Percentiles rank a stretch among this genome's conserved stretches.
phyloP scores from a whole-genome alignment of 768 basidiomycete genomes.

The Pulveroboletus frians region DNA sequence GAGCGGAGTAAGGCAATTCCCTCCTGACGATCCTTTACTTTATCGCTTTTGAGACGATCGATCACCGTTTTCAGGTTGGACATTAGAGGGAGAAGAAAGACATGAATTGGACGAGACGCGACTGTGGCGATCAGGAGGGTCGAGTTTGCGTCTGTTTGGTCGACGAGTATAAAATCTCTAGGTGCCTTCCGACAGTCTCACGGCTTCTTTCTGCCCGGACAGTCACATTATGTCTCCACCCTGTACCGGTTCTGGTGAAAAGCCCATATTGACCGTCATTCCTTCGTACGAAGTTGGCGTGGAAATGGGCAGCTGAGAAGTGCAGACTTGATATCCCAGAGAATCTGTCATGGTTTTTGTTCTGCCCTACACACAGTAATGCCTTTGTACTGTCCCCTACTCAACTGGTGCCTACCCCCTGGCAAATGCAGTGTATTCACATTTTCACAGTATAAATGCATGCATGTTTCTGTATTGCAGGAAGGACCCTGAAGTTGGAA shows the following conservation, averaged over 20 bases:
- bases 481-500: too few relatives aligned
- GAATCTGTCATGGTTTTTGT: conserved; percentile 33
- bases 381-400: background rate
- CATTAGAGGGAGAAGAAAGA: conserved; percentile 21
- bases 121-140: conserved; percentile 8
- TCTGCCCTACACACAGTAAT: conserved; percentile 29
- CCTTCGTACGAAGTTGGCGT: conserved; percentile 50
- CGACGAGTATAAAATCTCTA: conserved; percentile 20
- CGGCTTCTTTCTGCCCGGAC: conserved; percentile 78
- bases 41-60: conserved; percentile 53
- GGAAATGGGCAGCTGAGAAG: conserved; percentile 45
- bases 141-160: conserved; percentile 30
- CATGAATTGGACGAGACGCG: conserved; percentile 13
- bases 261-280: conserved; percentile 52
- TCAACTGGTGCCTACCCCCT: too few relatives aligned
- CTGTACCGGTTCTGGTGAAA: conserved; percentile 81
- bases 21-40: conserved; percentile 65
- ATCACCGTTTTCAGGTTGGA: conserved; percentile 44
- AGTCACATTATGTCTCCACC: conserved; percentile 51
- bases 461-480: too few relatives aligned
- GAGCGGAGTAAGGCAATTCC: conserved; percentile 50
- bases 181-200: conserved; percentile 1
- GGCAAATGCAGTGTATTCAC: too few relatives aligned
- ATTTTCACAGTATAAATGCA: too few relatives aligned
- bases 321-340: conserved; percentile 29